These are phyloP conservation scores for Prinsepia uniflora DNA, from an alignment of 306 rosid genomes.

Conservation along the genomic window DNA sequence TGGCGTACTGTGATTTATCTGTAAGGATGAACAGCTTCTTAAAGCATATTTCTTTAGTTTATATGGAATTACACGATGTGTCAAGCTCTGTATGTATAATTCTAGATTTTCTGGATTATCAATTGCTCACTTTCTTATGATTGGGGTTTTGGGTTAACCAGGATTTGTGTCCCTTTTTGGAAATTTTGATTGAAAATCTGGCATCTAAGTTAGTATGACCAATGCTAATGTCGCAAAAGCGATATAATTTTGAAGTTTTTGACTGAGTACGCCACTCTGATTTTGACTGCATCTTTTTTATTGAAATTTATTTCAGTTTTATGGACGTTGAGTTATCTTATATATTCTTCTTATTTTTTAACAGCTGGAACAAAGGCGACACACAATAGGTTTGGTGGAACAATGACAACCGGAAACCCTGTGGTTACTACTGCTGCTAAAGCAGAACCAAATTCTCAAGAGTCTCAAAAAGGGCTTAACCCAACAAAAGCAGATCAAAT, in stretches of 20 bases:
- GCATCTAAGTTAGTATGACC: neutral
- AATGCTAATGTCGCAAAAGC: neutral
- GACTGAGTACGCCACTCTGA: neutral
- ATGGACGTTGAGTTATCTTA: neutral
- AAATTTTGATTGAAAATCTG: neutral
- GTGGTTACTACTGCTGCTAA: constrained; percentile 28
- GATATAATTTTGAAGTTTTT: neutral
- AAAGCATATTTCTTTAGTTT: no score
- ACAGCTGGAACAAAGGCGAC: constrained; percentile 34
- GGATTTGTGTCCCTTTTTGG: neutral
- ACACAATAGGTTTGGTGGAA: neutral
- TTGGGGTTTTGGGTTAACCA: neutral
- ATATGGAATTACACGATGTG: neutral
- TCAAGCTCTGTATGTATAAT: constrained; percentile 9
- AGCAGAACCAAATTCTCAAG: constrained; percentile 41
- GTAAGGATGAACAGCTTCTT: no score
- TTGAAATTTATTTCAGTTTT: neutral
- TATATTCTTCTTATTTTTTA: constrained; percentile 7
- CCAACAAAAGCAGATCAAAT: constrained; percentile 20
- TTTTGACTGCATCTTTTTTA: neutral
- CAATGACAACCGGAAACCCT: constrained; percentile 24
- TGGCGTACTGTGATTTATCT: no score
- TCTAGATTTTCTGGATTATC: constrained; percentile 7
- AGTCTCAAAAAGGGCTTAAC: constrained; percentile 38
- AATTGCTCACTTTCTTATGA: neutral